Evolutionary conservation across 1,284 basidiomycete species (phyloP).

Genomic region (Trichosporon inkin): DNA sequence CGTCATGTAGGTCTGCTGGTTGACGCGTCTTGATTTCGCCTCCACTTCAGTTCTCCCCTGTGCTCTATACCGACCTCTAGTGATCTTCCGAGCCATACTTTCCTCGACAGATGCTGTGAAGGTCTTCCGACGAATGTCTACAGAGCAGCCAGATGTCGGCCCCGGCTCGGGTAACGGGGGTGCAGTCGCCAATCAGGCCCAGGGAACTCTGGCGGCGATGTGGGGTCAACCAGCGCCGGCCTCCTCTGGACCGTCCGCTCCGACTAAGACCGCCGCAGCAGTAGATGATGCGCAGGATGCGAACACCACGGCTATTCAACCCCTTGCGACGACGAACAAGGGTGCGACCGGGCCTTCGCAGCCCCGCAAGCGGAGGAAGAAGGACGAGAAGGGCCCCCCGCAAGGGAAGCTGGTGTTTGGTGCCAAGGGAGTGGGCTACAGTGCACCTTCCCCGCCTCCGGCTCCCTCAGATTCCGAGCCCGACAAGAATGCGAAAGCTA

Average conservation of each 20-base stretch:
- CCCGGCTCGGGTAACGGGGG: neutral
- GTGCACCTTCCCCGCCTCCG: conserved; percentile 6
- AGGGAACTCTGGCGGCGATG: neutral
- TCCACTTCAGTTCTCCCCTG: neutral
- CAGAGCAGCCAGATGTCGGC: conserved; percentile 3
- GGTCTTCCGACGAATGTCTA: neutral
- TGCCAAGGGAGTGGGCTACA: conserved; percentile 12
- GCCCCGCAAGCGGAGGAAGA: conserved; percentile 19
- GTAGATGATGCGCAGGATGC: neutral
- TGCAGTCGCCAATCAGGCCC: neutral
- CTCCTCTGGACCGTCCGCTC: neutral
- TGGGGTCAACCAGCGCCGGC: neutral
- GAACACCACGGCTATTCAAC: neutral
- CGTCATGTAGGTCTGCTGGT: neutral
- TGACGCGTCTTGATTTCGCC: conserved; percentile 6
- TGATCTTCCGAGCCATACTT: neutral
- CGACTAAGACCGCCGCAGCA: neutral
- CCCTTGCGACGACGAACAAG: neutral
- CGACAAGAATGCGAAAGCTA: neutral
- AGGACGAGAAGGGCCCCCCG: conserved; percentile 8
- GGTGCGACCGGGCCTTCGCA: neutral
- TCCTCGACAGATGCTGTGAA: neutral
- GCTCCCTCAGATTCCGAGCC: neutral
- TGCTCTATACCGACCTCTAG: neutral
- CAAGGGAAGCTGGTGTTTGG: conserved; percentile 18